Evolutionary conservation across 148 eudicot genomes (phyloP), one percentile per base, ranked within the genome.

Genomic region (Agrostemma githago): DNA sequence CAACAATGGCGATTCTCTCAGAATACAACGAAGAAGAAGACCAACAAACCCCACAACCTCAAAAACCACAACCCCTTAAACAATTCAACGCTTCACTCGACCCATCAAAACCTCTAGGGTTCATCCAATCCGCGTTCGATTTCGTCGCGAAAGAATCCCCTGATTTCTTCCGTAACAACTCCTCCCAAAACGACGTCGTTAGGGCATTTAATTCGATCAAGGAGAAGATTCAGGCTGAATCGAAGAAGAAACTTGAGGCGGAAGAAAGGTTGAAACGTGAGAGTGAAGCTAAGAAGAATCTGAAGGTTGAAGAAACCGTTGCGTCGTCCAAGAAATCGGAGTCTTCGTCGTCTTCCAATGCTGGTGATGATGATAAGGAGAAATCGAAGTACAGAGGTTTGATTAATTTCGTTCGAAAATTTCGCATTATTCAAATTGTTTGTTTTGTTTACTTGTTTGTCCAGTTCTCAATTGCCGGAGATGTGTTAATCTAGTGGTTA

Each of bases 1-100:
- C 68, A 71, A 39, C 77, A 73, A 89, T 89, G 97, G 97, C 97
- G 79, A 82, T 92, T 4, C 88, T 89, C 75, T 86, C 89, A 15
- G 92, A 89, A 1, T 87, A 79, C 87, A 87, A 79, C 79, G 96
- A 88, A 68, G 89, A 80, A 16, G 66, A 71, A 15, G 75, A 61
- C 4, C 78, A 11, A 51, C 56, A 51, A 51, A 12, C 11, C 3
- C 14, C 56, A 51, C 53, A 34, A 20, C 82, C 40, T 5, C 83
- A 63, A 61, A 79, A 43, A 4, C 75, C 74, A 26, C 10, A 67
- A 20, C 72, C 75, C 17, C 70, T 34, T 37, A 40, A 59, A 74
- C 77, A 59, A 61, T 93, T 88, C 78, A 73, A 57, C 17, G 79
- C 84, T 0, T 78, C 62, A 64, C 76, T 93, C 0, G 96, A 93